Conservation (phyloP, 768 basidiomycete species). For the Podaxis mareebaensis region DNA sequence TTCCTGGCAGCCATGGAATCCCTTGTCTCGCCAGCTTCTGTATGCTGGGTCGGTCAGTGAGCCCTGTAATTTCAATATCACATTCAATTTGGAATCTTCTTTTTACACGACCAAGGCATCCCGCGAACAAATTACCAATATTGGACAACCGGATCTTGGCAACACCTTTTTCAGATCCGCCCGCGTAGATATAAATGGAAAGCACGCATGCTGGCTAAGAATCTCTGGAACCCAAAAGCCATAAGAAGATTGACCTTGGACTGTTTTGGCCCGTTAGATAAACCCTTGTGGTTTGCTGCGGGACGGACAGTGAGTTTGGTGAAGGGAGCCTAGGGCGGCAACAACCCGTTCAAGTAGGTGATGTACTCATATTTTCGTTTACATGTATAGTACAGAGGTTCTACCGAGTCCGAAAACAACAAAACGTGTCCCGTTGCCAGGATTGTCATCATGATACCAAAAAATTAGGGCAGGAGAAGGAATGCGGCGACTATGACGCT, state of each 20-base stretch:
- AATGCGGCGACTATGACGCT: background rate
- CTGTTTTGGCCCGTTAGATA: background rate
- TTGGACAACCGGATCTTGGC: no score
- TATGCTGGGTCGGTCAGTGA: no score
- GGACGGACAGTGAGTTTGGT: background rate
- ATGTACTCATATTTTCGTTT: no score
- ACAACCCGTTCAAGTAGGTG: no score
- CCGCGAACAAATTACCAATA: no score
- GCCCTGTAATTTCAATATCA: no score
- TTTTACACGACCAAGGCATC: no score
- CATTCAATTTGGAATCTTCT: no score
- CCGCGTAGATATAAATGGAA: background rate
- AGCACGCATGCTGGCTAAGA: background rate
- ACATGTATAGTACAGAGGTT: background rate
- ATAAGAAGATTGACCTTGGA: background rate
- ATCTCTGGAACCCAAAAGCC: background rate
- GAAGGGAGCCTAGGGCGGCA: no score
- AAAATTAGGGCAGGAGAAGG: background rate
- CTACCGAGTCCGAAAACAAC: background rate
- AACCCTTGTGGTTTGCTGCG: background rate
- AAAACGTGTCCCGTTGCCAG: background rate
- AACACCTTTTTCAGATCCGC: no score
- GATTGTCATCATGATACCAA: background rate
- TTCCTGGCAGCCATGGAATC: no score
- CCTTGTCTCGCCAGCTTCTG: no score